Evolutionary conservation across 2,329 filamentous ascomycete genomes (phyloP).

Genomic region (Alternaria ethzedia): DNA sequence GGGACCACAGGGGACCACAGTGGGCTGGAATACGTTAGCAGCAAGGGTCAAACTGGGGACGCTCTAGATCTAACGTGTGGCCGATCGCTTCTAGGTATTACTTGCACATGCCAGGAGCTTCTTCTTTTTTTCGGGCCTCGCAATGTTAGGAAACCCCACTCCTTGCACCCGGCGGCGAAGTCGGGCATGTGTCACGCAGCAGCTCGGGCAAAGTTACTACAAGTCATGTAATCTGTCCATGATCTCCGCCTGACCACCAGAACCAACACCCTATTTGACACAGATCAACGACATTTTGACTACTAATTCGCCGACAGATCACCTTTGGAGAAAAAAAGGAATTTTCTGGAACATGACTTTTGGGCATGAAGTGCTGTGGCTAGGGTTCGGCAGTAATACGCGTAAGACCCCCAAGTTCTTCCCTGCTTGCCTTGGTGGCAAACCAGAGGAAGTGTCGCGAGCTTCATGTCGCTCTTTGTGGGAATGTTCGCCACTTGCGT

Average conservation of each 20-base stretch:
- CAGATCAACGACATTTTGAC: not conserved
- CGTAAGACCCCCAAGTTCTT: not conserved
- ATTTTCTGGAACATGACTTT: not conserved
- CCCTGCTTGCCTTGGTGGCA: not conserved
- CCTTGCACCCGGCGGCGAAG: not conserved
- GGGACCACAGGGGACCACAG: not conserved
- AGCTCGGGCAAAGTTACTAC: not conserved
- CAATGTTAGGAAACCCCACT: not conserved
- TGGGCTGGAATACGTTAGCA: not conserved
- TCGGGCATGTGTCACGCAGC: not conserved
- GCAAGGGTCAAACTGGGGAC: not conserved
- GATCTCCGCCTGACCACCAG: not conserved
- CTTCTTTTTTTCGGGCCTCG: not conserved
- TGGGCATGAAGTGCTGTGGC: not conserved
- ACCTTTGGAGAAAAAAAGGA: not conserved
- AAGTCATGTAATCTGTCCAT: not conserved
- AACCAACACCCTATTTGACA: not conserved
- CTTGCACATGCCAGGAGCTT: not conserved
- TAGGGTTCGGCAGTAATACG: not conserved
- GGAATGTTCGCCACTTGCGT: not conserved
- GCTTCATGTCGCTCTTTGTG: slow-evolving; percentile 1
- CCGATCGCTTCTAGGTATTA: not conserved
- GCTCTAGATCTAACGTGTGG: not conserved
- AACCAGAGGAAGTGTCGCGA: slow-evolving; percentile 3
- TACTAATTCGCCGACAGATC: not conserved